These are phyloP conservation scores for Canavalia ensiformis DNA, from an alignment of 306 rosid species.

Conservation along the genomic window DNA sequence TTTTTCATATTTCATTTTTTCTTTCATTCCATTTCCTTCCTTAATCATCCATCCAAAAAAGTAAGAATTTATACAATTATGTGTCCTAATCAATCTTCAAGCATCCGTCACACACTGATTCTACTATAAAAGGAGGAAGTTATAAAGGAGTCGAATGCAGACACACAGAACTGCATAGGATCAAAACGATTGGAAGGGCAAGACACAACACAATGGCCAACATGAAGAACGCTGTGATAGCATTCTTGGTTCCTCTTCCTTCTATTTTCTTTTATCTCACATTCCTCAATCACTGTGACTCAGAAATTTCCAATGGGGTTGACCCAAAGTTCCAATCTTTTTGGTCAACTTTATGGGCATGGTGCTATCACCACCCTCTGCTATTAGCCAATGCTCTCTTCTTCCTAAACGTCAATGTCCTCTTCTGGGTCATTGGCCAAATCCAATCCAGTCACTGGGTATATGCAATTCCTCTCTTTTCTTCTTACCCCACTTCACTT, in stretches of 20 bases:
- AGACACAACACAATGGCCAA: slow-evolving; percentile 47
- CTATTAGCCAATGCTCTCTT: slow-evolving; percentile 74
- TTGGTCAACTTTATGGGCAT: slow-evolving; percentile 62
- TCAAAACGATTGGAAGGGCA: background rate
- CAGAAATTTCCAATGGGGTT: background rate
- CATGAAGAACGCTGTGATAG: slow-evolving; percentile 68
- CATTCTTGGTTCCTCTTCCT: slow-evolving; percentile 83
- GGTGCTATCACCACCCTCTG: slow-evolving; percentile 92
- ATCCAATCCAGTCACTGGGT: slow-evolving; percentile 89
- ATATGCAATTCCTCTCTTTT: background rate
- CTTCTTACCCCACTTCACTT: background rate
- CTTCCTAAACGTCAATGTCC: slow-evolving; percentile 84
- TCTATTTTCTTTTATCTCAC: slow-evolving; percentile 77
- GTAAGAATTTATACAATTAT: no score
- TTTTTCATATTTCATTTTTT: no score
- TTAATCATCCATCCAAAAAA: no score
- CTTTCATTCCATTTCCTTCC: no score
- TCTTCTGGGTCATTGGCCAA: slow-evolving; percentile 90
- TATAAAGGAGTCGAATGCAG: background rate
- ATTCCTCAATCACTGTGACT: slow-evolving; percentile 61
- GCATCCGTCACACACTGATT: no score
- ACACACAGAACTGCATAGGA: background rate
- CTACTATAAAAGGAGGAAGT: slow-evolving; percentile 30
- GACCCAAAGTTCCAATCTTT: slow-evolving; percentile 32
- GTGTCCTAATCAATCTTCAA: no score